Evolutionary conservation across 1,139 yeast species (phyloP).

Genomic region (Yamadazyma aaseri): DNA sequence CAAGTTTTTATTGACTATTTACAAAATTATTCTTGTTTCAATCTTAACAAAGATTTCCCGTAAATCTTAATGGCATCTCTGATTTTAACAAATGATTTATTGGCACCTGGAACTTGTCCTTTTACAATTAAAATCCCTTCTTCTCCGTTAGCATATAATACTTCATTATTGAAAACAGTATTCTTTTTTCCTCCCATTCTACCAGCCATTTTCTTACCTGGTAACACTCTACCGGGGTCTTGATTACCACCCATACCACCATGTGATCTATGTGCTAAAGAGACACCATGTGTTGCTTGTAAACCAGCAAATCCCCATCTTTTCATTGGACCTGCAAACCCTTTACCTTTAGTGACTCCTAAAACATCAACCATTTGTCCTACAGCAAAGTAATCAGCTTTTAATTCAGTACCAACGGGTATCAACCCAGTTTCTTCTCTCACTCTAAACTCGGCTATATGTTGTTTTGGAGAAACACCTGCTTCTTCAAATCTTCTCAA

Average conservation of each 20-base stretch:
- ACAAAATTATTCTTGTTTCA: conserved; percentile 14
- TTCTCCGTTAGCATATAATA: conserved; percentile 76
- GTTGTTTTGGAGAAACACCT: conserved; percentile 78
- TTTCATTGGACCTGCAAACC: conserved; percentile 98
- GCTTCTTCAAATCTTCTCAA: conserved; percentile 82
- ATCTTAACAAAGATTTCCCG: conserved; percentile 31
- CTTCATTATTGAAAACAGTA: conserved; percentile 75
- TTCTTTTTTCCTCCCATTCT: conserved; percentile 81
- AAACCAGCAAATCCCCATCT: conserved; percentile 91
- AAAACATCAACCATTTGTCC: conserved; percentile 85
- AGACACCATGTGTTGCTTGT: conserved; percentile 94
- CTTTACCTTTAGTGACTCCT: conserved; percentile 88
- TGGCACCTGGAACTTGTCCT: conserved; percentile 93
- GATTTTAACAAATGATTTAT: conserved; percentile 68
- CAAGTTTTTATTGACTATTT: conserved; percentile 13
- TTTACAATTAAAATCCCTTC: conserved; percentile 80
- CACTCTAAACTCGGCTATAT: conserved; percentile 76
- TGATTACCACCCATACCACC: conserved; percentile 97
- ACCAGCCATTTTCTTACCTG: conserved; percentile 98
- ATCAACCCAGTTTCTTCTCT: conserved; percentile 63
- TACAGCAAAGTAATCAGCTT: conserved; percentile 77
- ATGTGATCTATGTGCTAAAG: conserved; percentile 89
- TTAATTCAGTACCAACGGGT: conserved; percentile 75
- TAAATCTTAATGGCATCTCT: conserved; percentile 65
- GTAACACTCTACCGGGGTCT: conserved; percentile 93